phyloP scores from a whole-genome alignment of 2,329 filamentous ascomycete species.

The Cordyceps cicadae region DNA sequence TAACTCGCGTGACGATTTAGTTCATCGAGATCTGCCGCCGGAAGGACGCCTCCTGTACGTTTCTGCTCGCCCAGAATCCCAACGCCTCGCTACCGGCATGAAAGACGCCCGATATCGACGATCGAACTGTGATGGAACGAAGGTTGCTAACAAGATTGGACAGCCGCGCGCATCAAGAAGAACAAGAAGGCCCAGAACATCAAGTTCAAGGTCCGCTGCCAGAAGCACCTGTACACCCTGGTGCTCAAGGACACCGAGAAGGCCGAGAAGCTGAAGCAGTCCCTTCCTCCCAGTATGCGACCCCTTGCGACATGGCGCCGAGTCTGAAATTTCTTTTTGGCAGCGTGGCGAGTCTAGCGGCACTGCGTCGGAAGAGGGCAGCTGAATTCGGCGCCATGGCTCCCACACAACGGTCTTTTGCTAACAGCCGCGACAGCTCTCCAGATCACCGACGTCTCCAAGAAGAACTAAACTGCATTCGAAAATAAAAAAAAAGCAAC shows the following conservation, averaged over 20 bases:
- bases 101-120: neutral
- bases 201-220: constrained; percentile 99
- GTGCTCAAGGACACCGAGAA: constrained; percentile 98
- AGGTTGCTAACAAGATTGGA: constrained; percentile 11
- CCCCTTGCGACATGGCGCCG: neutral
- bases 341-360: too few species aligned
- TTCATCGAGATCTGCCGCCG: constrained; percentile 99
- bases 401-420: constrained; percentile 9
- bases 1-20: constrained; percentile 38
- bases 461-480: constrained; percentile 38
- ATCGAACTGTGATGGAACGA: neutral
- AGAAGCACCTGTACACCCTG: constrained; percentile 92
- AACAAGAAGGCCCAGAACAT: constrained; percentile 82
- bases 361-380: too few species aligned
- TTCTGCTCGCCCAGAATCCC: neutral
- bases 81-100: neutral
- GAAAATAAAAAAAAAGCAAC: constrained; percentile 13
- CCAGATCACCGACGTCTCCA: constrained; percentile 45
- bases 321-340: neutral
- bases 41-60: constrained; percentile 98
- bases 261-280: constrained; percentile 99
- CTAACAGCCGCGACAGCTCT: constrained; percentile 31
- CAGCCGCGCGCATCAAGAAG: constrained; percentile 92
- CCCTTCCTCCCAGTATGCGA: constrained; percentile 84
- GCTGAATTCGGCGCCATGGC: neutral